These are phyloP conservation scores for Gaillardinia entomophila DNA, from an alignment of 805 yeast species.

Conservation along the genomic window DNA sequence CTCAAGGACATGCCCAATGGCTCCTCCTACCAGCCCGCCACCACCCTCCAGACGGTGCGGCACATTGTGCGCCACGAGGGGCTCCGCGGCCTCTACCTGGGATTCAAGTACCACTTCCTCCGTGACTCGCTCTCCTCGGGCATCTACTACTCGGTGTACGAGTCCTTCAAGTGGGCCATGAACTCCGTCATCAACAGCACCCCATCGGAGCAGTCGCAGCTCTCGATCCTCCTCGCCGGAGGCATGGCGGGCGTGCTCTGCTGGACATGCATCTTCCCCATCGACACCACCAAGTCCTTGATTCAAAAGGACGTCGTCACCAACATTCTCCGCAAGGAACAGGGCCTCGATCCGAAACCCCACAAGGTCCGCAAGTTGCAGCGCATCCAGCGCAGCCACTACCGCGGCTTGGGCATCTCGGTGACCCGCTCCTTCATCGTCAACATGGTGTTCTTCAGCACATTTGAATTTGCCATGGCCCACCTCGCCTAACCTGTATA, in stretches of 20 bases:
- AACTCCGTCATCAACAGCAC: constrained; percentile 15
- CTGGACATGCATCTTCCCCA: constrained; percentile 72
- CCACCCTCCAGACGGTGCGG: constrained; percentile 38
- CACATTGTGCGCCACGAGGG: constrained; percentile 60
- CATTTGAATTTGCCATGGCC: constrained; percentile 64
- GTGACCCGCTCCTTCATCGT: constrained; percentile 64
- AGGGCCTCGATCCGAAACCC: constrained; percentile 41
- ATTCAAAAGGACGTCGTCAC: constrained; percentile 70
- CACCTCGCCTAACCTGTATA: constrained; percentile 32
- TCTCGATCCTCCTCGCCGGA: constrained; percentile 51
- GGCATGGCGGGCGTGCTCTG: constrained; percentile 71
- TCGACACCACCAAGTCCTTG: constrained; percentile 75
- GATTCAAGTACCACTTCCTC: constrained; percentile 58
- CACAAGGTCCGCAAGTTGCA: constrained; percentile 21
- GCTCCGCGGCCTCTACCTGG: constrained; percentile 60
- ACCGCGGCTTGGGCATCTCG: constrained; percentile 75
- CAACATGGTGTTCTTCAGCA: constrained; percentile 70
- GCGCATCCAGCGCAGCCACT: constrained; percentile 43
- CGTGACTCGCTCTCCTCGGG: constrained; percentile 72
- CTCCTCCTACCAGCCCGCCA: constrained; percentile 9
- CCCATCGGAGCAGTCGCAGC: constrained; percentile 18
- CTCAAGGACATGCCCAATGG: constrained; percentile 18
- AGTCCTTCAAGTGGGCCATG: constrained; percentile 56
- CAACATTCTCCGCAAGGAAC: constrained; percentile 50
- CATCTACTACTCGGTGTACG: constrained; percentile 69